A percentile compares a stretch with the other conserved stretches of the same genome.
These are phyloP conservation scores for Antarctomyces pellizariae DNA, from an alignment of 495 filamentous ascomycete species.

Conservation along the genomic window DNA sequence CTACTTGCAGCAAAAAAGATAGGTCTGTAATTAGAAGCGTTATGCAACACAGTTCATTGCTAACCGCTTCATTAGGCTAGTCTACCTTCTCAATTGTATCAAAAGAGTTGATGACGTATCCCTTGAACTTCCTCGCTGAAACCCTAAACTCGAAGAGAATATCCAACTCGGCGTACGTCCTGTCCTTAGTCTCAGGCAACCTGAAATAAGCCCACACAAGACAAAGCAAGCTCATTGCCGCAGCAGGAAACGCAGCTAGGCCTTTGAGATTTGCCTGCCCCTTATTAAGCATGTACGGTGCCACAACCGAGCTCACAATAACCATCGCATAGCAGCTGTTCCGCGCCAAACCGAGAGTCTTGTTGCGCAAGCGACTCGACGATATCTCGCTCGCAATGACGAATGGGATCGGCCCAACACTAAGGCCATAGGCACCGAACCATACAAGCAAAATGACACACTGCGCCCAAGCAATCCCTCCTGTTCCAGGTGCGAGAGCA, in stretches of 20 bases:
- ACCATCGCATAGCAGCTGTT: no score
- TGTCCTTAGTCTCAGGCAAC: conserved; percentile 45
- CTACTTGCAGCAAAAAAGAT: no score
- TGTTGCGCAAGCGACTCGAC: conserved; percentile 5
- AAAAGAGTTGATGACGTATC: no score
- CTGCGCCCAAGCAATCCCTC: no score
- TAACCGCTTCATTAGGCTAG: no score
- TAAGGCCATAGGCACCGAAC: no score
- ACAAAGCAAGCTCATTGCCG: conserved; percentile 45
- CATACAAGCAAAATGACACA: no score
- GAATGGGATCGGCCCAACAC: no score
- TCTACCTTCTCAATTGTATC: no score
- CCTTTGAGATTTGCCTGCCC: conserved; percentile 52
- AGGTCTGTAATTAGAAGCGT: no score
- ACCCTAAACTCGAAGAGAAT: conserved; percentile 41
- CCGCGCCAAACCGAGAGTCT: conserved; percentile 6
- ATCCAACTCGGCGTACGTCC: conserved; percentile 53
- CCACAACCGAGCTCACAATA: conserved; percentile 45
- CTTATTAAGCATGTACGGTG: conserved; percentile 54
- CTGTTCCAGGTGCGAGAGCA: not conserved
- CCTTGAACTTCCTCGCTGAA: conserved; percentile 51
- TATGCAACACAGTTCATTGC: no score
- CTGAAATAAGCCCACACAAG: conserved; percentile 56
- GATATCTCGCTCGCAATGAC: conserved; percentile 6
- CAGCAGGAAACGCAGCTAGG: conserved; percentile 64